A percentile compares a stretch with the other conserved stretches of the same genome.
Evolutionary conservation across 2,329 filamentous ascomycete species (phyloP).

Genomic region (Paecilomyces sp.): DNA sequence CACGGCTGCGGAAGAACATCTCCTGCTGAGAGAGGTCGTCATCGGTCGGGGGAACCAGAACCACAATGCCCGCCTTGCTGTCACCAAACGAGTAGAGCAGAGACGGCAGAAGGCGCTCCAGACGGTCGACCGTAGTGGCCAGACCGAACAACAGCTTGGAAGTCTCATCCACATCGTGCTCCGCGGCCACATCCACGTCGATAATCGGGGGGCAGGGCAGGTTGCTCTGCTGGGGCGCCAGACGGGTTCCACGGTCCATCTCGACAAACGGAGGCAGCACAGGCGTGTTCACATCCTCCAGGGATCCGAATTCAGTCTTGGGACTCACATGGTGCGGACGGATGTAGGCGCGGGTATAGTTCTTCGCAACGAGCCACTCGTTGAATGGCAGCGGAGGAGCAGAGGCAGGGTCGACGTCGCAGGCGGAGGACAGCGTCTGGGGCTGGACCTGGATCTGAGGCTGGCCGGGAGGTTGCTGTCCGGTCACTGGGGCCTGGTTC

Average conservation of each 20-base stretch:
- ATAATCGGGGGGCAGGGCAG: conserved; percentile 33
- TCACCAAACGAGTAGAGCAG: conserved; percentile 36
- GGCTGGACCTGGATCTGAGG: conserved; percentile 17
- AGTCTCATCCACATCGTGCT: conserved; percentile 33
- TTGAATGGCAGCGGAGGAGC: conserved; percentile 29
- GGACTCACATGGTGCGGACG: conserved; percentile 29
- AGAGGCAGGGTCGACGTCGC: conserved; percentile 26
- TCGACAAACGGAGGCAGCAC: conserved; percentile 31
- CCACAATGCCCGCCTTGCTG: conserved; percentile 33
- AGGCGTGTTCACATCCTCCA: conserved; percentile 30
- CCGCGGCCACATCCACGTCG: conserved; percentile 33
- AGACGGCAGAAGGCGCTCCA: conserved; percentile 32
- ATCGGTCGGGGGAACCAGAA: conserved; percentile 34
- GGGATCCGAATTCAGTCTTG: conserved; percentile 29
- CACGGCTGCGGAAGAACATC: conserved; percentile 35
- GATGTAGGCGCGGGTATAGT: conserved; percentile 37
- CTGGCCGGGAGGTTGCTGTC: conserved; percentile 5
- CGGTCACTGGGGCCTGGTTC: conserved; percentile 4
- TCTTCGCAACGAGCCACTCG: conserved; percentile 38
- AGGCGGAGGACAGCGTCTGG: conserved; percentile 14
- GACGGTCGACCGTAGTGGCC: conserved; percentile 36
- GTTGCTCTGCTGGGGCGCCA: conserved; percentile 24
- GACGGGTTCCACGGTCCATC: conserved; percentile 32
- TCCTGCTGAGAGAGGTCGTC: conserved; percentile 32
- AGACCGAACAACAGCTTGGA: conserved; percentile 34